Percentiles rank a stretch among this genome's conserved stretches.
Evolutionary conservation across 129 eudicot species (phyloP).

Genomic region (Lactuca sativa): DNA sequence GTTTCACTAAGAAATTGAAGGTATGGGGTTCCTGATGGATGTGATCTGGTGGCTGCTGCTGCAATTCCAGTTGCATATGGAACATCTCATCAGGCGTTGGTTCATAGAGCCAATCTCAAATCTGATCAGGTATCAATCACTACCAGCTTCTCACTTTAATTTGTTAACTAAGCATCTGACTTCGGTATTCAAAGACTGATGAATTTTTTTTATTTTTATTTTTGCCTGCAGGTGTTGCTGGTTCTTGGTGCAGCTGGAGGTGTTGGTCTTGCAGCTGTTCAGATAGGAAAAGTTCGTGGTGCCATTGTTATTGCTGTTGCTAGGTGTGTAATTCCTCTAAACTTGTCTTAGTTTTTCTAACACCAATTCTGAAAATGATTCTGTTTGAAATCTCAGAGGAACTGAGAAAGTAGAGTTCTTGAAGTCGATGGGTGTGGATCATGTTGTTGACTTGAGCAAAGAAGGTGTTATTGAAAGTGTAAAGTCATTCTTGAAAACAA

Average conservation of each 20-base stretch:
- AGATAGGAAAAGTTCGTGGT: conserved; percentile 89
- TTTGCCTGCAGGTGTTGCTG: conserved; percentile 84
- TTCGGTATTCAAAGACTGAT: too few relatives aligned
- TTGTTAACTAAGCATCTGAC: too few relatives aligned
- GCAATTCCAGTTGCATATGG: conserved; percentile 96
- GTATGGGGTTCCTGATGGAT: conserved; percentile 79
- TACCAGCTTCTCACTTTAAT: not conserved
- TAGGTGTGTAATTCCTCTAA: conserved; percentile 43
- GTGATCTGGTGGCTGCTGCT: conserved; percentile 88
- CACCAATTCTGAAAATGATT: not conserved
- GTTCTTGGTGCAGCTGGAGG: conserved; percentile 99
- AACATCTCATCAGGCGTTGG: conserved; percentile 86
- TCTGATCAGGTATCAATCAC: conserved; percentile 70
- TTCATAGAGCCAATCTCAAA: conserved; percentile 78
- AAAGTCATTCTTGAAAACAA: conserved; percentile 67
- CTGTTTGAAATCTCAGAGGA: conserved; percentile 36
- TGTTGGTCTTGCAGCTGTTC: conserved; percentile 97
- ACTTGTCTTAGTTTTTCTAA: not conserved
- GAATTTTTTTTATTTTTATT: too few relatives aligned
- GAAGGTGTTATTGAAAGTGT: conserved; percentile 67
- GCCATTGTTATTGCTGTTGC: conserved; percentile 91
- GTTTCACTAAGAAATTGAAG: conserved; percentile 35
- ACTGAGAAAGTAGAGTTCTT: conserved; percentile 70
- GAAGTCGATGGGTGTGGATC: conserved; percentile 85
- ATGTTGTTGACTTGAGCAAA: conserved; percentile 76